A percentile compares a stretch with the other conserved stretches of the same genome.
These are phyloP conservation scores for Nymphaea colorata DNA, from an alignment of 164 flowering plant species.

Conservation along the genomic window DNA sequence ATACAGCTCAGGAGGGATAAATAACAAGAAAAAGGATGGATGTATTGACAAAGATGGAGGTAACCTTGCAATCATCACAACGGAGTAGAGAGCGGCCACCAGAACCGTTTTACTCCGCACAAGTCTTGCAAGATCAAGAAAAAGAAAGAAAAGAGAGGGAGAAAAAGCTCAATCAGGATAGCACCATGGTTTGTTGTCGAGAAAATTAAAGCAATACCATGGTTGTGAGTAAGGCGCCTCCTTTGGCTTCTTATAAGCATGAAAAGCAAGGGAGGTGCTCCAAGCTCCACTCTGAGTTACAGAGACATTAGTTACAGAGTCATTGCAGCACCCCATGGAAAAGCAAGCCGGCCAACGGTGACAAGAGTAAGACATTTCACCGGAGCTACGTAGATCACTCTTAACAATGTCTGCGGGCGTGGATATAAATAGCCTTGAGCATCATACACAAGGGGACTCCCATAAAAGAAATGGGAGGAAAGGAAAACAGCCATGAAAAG, in stretches of 20 bases:
- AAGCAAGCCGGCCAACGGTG: neutral
- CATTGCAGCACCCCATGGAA: neutral
- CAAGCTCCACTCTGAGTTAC: neutral
- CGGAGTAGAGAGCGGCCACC: constrained; percentile 2
- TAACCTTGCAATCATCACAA: neutral
- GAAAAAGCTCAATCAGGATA: neutral
- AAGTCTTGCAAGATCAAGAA: constrained; percentile 4
- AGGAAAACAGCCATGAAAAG: neutral
- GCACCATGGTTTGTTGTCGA: neutral
- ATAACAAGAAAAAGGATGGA: neutral
- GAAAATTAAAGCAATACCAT: neutral
- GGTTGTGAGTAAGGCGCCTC: neutral
- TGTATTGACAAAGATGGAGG: neutral
- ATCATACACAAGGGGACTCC: no score
- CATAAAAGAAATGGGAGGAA: neutral
- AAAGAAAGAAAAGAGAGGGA: neutral
- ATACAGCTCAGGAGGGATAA: constrained; percentile 1
- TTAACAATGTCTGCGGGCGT: neutral
- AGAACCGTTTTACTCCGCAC: neutral
- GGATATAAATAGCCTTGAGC: neutral
- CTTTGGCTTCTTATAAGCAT: neutral
- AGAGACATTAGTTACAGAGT: no score
- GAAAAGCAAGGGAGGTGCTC: neutral
- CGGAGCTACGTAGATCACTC: neutral
- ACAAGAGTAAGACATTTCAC: neutral